Percentiles rank a stretch among this genome's conserved stretches.
Evolutionary conservation across 345 rosid species (phyloP).

Genomic region (Pelargonium nanum): DNA sequence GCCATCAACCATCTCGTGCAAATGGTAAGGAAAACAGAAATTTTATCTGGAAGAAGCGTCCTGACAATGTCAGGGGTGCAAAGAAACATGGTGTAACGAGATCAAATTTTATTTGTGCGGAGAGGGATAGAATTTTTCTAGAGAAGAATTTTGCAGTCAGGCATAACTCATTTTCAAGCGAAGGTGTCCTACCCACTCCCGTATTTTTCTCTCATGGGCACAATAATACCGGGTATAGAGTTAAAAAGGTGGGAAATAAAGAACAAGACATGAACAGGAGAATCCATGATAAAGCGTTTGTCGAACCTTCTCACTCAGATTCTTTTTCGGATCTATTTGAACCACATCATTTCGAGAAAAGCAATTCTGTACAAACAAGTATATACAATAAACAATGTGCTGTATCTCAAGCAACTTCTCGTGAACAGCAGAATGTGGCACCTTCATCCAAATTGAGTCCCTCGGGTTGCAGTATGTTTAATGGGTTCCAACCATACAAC

Average conservation of each 20-base stretch:
- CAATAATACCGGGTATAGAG: neutral
- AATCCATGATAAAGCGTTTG: neutral
- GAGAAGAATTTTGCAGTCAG: constrained; percentile 5
- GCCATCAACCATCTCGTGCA: neutral
- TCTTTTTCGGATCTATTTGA: neutral
- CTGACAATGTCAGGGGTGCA: constrained; percentile 5
- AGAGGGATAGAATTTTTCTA: neutral
- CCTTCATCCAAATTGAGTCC: neutral
- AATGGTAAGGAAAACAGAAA: neutral
- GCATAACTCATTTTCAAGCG: constrained; percentile 2
- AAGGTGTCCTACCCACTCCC: constrained; percentile 4
- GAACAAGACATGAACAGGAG: neutral
- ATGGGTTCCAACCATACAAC: neutral
- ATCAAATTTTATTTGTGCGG: neutral
- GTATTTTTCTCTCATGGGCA: constrained; percentile 4
- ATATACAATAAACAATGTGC: constrained; percentile 1
- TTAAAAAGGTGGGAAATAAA: neutral
- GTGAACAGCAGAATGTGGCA: neutral
- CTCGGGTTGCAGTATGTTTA: neutral
- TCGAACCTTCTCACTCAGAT: neutral
- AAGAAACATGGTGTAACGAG: constrained; percentile 3
- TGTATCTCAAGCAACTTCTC: constrained; percentile 3
- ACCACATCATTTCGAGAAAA: constrained; percentile 1
- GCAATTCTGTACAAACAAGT: neutral
- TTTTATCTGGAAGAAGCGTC: constrained; percentile 3